Evolutionary conservation across 495 filamentous ascomycete species (phyloP).

Genomic region (Evernia prunastri): DNA sequence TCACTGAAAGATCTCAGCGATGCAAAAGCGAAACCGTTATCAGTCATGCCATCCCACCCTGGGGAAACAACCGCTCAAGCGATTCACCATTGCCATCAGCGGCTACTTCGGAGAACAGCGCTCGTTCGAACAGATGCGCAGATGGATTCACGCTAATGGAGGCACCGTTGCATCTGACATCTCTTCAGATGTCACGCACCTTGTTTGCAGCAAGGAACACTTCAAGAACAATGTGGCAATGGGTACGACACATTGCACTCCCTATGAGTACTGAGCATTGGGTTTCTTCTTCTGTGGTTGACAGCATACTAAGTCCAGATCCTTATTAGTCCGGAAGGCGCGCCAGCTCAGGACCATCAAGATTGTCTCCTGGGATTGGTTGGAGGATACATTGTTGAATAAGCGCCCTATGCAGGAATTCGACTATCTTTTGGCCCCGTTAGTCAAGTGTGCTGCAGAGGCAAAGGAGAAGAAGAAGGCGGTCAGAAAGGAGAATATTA

Average conservation of each 20-base stretch:
- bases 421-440: constrained; percentile 41
- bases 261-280: not conserved
- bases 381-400: constrained; percentile 46
- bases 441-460: constrained; percentile 27
- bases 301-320: not conserved
- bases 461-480: constrained; percentile 27
- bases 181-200: constrained; percentile 47
- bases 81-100: constrained; percentile 32
- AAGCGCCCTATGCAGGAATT: constrained; percentile 35
- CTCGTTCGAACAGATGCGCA: constrained; percentile 38
- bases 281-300: not conserved
- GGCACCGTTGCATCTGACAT: constrained; percentile 42
- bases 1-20: not conserved
- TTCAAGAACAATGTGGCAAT: constrained; percentile 40
- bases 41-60: not conserved
- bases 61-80: constrained; percentile 23
- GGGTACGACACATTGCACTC: constrained; percentile 34
- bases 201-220: constrained; percentile 49
- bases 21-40: not conserved
- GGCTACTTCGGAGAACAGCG: constrained; percentile 40
- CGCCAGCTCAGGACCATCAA: constrained; percentile 35
- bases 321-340: constrained; percentile 39
- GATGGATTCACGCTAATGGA: constrained; percentile 51
- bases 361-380: constrained; percentile 58
- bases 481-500: constrained; percentile 26